These are phyloP conservation scores for Deuterostichococcus epilithicus DNA, from an alignment of 139 green algal species.

Conservation along the genomic window DNA sequence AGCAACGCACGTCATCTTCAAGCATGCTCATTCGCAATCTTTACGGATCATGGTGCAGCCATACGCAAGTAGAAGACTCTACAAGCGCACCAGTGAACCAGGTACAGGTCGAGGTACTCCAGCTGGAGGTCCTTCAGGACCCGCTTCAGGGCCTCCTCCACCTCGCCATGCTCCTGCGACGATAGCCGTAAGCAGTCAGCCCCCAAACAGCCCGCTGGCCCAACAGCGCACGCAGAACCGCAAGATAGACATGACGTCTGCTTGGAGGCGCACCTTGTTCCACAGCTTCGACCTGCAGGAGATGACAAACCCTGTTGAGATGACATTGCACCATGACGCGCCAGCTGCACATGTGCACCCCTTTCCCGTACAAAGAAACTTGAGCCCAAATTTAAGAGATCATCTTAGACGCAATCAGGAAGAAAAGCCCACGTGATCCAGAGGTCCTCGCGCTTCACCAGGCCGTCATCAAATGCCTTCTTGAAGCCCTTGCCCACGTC, in stretches of 20 bases:
- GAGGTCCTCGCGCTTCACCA: constrained; percentile 28
- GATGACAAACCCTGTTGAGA: too few species aligned
- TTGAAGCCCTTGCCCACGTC: constrained; percentile 29
- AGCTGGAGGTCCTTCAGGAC: constrained; percentile 72
- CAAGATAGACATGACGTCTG: too few species aligned
- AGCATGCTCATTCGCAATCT: background rate
- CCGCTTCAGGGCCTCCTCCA: constrained; percentile 29
- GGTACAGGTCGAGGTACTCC: constrained; percentile 85
- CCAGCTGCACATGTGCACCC: too few species aligned
- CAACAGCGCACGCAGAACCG: too few species aligned
- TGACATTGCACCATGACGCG: too few species aligned
- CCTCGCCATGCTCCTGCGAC: constrained; percentile 5
- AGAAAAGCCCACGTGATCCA: constrained; percentile 32
- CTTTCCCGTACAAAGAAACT: too few species aligned
- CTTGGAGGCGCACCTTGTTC: too few species aligned
- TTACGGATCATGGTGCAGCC: background rate
- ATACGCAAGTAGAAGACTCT: background rate
- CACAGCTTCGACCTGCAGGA: background rate
- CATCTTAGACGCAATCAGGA: background rate
- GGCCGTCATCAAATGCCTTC: constrained; percentile 20
- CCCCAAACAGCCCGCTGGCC: too few species aligned
- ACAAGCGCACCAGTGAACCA: constrained; percentile 61
- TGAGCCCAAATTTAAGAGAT: too few species aligned
- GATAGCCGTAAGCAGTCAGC: too few species aligned
- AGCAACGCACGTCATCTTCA: background rate